phyloP scores from a whole-genome alignment of 305 asterid species.

The Lippia alba region DNA sequence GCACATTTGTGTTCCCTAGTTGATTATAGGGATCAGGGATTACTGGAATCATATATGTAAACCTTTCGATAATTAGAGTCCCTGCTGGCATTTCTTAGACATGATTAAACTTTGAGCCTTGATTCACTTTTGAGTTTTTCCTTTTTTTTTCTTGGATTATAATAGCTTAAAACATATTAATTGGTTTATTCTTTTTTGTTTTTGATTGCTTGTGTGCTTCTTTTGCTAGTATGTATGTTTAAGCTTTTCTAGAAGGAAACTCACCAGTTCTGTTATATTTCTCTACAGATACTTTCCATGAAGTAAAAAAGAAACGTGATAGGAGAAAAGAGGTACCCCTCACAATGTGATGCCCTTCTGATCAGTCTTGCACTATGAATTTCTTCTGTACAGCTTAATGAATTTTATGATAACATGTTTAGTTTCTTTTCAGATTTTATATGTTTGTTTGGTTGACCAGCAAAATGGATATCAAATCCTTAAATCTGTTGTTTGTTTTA shows the following conservation, averaged over 20 bases:
- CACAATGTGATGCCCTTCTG: constrained; percentile 4
- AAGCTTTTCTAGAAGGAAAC: background rate
- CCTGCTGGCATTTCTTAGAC: background rate
- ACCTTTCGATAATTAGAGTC: background rate
- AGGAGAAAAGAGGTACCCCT: constrained; percentile 63
- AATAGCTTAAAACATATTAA: background rate
- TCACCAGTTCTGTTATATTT: constrained; percentile 22
- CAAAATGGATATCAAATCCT: no score
- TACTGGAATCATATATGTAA: background rate
- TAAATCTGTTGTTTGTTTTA: no score
- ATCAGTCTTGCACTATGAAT: background rate
- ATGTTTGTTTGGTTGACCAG: no score
- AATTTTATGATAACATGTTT: background rate
- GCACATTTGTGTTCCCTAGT: background rate
- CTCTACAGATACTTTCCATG: constrained; percentile 68
- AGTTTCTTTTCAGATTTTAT: background rate
- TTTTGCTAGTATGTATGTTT: constrained; percentile 6
- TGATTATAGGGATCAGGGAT: background rate
- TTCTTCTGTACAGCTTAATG: background rate
- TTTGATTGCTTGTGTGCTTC: background rate
- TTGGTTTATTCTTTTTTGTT: background rate
- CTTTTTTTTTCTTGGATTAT: background rate
- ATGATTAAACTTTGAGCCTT: background rate
- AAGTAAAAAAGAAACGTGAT: constrained; percentile 73
- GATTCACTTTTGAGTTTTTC: background rate